Evolutionary conservation across 139 green algal genomes (phyloP).

Genomic region (Edaphochlamys debaryana): DNA sequence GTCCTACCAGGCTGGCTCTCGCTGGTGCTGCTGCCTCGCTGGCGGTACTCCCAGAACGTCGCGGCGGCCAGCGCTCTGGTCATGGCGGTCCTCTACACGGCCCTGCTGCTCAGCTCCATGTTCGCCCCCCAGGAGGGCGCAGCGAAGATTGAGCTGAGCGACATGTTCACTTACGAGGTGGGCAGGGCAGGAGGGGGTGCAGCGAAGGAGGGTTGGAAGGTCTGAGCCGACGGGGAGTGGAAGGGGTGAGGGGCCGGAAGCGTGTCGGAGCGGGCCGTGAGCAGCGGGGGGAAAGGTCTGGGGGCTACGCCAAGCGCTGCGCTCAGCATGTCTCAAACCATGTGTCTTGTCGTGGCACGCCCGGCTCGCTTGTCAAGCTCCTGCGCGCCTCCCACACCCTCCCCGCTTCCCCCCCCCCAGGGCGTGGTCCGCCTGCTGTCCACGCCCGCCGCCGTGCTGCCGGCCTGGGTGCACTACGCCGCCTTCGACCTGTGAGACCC

Average conservation of each 20-base stretch:
- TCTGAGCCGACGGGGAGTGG: background rate
- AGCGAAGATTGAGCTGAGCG: background rate
- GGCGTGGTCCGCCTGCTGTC: background rate
- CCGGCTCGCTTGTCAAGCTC: too few species aligned
- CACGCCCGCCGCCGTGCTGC: background rate
- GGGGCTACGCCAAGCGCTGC: too few species aligned
- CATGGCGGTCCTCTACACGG: background rate
- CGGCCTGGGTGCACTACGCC: conserved; percentile 21
- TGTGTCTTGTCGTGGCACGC: too few species aligned
- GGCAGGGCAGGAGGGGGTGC: background rate
- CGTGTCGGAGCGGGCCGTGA: too few species aligned
- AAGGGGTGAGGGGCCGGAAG: background rate
- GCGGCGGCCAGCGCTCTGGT: background rate
- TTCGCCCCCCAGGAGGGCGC: background rate
- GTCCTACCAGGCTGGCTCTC: conserved; percentile 12
- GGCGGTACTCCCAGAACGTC: background rate
- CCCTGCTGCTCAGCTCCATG: background rate
- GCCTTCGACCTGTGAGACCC: conserved; percentile 37
- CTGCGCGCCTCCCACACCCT: background rate
- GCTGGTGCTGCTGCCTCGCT: background rate
- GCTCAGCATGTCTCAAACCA: too few species aligned
- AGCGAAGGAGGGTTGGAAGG: too few species aligned
- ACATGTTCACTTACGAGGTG: conserved; percentile 28
- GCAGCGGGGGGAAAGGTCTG: too few species aligned
- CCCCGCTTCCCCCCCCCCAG: background rate